These are phyloP conservation scores for Coccomyxa subellipsoidea DNA, from an alignment of 163 green algal genomes.

Conservation along the genomic window DNA sequence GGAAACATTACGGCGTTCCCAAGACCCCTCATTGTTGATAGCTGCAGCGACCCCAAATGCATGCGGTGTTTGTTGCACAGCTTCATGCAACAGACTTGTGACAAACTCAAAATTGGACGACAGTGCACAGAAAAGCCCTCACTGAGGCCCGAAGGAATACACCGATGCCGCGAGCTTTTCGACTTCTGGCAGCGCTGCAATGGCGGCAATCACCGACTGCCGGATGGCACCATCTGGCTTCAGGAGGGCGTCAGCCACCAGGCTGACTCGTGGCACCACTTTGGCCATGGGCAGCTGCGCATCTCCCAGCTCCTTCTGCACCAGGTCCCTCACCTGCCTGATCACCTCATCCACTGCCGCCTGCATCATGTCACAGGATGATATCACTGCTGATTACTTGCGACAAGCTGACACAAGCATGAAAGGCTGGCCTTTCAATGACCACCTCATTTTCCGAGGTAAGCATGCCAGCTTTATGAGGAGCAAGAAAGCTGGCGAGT, in stretches of 20 bases:
- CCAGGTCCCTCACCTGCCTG: background rate
- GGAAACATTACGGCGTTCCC: too few species aligned
- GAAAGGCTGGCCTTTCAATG: too few species aligned
- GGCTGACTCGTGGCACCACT: background rate
- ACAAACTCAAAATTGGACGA: background rate
- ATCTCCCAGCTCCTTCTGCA: background rate
- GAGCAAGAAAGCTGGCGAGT: too few species aligned
- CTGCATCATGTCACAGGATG: background rate
- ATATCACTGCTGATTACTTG: too few species aligned
- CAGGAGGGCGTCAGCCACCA: background rate
- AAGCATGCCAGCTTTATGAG: too few species aligned
- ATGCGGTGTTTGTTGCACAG: background rate
- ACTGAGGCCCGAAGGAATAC: constrained; percentile 4
- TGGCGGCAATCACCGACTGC: background rate
- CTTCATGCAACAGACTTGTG: too few species aligned
- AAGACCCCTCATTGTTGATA: too few species aligned
- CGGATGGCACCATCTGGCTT: background rate
- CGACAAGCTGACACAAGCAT: too few species aligned
- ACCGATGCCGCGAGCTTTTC: background rate
- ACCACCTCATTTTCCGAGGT: too few species aligned
- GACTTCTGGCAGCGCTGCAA: background rate
- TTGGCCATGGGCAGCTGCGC: background rate
- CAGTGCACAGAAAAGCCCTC: background rate
- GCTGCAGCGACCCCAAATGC: too few species aligned
- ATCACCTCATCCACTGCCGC: background rate